Evolutionary conservation across 2,329 filamentous ascomycete genomes (phyloP), one percentile per base, ranked within the genome.

Genomic region (Claviceps paspali): DNA sequence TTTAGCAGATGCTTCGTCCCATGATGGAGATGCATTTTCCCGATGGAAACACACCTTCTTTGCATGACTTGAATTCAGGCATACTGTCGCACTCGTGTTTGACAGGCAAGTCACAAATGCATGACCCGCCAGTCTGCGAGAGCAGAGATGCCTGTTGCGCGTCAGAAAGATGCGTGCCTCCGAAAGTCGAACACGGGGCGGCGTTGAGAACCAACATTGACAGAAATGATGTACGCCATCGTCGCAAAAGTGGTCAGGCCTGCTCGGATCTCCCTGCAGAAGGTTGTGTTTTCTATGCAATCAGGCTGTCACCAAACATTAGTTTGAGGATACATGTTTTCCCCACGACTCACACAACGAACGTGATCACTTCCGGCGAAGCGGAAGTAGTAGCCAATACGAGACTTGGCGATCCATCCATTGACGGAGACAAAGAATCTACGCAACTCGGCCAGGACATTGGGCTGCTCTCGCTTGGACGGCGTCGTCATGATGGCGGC

Each of bases 201-300:
- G n/a, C n/a, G n/a, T n/a, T n/a, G 10, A 15, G 2, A 4, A 49
- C 65, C 49, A 45, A 73, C 73, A 48, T 79, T 78, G 44, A 79
- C 76, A 7, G 79, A 79, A 51, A 91, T 86, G 48, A 91, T 88
- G 57, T 87, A 88, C 11, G 82, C 79, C 82, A 86, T 85, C 3
- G 79, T 81, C 38, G 79, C 77, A 52, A 82, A 82, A 2, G 83
- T 91, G 2, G 84, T 85, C 38, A 88, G 55, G 2, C 83, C 84
- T 22, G 83, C 84, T 21, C 83, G 76, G 40, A 91, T 61, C 56
- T 91, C 84, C 17, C 75, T 80, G 44, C 83, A 76, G 55, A 88
- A 86, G 41, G 69, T 76, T 26, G 80, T 70, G 27, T 73, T 73
- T 41, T 70, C 68, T 34, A 84, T 74, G 50, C 81, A 76, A 34